These are phyloP conservation scores for Talaromyces marneffei DNA, from an alignment of 2,329 filamentous ascomycete genomes.

Conservation along the genomic window DNA sequence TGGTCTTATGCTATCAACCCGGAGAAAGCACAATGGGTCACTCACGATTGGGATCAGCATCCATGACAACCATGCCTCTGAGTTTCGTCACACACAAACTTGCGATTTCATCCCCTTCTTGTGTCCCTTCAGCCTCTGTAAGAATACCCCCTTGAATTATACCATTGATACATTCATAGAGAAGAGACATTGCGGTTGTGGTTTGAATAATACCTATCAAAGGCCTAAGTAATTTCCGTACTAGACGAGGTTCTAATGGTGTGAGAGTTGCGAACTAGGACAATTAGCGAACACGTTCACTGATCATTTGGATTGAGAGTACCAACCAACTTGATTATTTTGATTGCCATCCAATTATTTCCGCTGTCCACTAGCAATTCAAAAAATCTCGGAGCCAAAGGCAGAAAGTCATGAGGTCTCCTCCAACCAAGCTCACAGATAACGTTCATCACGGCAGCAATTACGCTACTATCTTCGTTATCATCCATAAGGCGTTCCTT, in stretches of 20 bases:
- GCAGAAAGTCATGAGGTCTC: conserved; percentile 86
- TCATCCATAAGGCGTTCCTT: conserved; percentile 90
- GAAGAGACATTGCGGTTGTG: conserved; percentile 92
- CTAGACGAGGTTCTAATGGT: conserved; percentile 81
- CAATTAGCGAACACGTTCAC: conserved; percentile 20
- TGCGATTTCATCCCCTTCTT: conserved; percentile 86
- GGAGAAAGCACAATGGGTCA: conserved; percentile 17
- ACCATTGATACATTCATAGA: conserved; percentile 98
- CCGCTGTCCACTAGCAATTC: conserved; percentile 84
- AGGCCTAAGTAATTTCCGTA: conserved; percentile 85
- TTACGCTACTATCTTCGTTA: conserved; percentile 84
- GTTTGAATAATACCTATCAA: conserved; percentile 89
- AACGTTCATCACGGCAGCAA: conserved; percentile 92
- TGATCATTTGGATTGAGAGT: not conserved
- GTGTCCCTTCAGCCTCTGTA: conserved; percentile 69
- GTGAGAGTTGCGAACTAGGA: conserved; percentile 84
- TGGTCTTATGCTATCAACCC: not conserved
- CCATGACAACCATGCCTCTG: conserved; percentile 85
- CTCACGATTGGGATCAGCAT: conserved; percentile 88
- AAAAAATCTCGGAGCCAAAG: conserved; percentile 84
- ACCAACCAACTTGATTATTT: conserved; percentile 88
- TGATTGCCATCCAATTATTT: conserved; percentile 99
- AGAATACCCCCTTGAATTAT: conserved; percentile 96
- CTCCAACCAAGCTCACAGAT: conserved; percentile 94
- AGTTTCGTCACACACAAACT: conserved; percentile 87